phyloP scores from a whole-genome alignment of 2,329 filamentous ascomycete species.

The Elsinoe fawcettii region DNA sequence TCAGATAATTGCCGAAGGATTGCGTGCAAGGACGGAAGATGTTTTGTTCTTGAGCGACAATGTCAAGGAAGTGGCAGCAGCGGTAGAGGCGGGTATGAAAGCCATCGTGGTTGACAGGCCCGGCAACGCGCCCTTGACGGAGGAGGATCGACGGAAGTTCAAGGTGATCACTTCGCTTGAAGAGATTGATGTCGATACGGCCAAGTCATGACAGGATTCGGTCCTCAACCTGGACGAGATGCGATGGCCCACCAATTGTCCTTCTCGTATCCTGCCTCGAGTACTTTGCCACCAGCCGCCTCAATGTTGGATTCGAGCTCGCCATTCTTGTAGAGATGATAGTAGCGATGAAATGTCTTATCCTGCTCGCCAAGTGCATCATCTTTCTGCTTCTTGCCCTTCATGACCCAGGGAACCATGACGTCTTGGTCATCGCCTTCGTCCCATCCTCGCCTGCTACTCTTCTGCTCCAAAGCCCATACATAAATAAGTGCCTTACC shows the following conservation, averaged over 20 bases:
- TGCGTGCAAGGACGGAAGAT: constrained; percentile 41
- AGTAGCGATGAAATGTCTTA: constrained; percentile 77
- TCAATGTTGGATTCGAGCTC: constrained; percentile 77
- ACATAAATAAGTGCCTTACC: constrained; percentile 78
- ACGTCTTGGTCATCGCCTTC: constrained; percentile 78
- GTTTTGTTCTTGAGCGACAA: constrained; percentile 82
- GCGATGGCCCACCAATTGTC: constrained; percentile 96
- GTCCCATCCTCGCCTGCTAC: constrained; percentile 82
- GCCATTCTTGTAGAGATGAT: constrained; percentile 80
- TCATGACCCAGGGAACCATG: constrained; percentile 89
- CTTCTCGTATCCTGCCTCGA: constrained; percentile 83
- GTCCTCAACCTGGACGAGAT: neutral
- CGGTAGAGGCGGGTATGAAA: constrained; percentile 36
- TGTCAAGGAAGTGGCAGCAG: constrained; percentile 48
- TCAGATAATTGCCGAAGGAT: constrained; percentile 49
- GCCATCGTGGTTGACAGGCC: constrained; percentile 48
- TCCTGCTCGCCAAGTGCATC: constrained; percentile 30
- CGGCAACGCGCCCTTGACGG: constrained; percentile 59
- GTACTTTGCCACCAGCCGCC: constrained; percentile 64
- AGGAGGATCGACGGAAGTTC: constrained; percentile 35
- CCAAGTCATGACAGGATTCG: neutral
- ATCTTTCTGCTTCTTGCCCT: constrained; percentile 26
- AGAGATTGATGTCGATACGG: constrained; percentile 20
- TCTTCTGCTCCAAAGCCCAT: constrained; percentile 89
- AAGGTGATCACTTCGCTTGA: constrained; percentile 21